A percentile compares a stretch with the other conserved stretches of the same genome.
Conservation (phyloP, 768 basidiomycete species). For the Suillus discolor region DNA sequence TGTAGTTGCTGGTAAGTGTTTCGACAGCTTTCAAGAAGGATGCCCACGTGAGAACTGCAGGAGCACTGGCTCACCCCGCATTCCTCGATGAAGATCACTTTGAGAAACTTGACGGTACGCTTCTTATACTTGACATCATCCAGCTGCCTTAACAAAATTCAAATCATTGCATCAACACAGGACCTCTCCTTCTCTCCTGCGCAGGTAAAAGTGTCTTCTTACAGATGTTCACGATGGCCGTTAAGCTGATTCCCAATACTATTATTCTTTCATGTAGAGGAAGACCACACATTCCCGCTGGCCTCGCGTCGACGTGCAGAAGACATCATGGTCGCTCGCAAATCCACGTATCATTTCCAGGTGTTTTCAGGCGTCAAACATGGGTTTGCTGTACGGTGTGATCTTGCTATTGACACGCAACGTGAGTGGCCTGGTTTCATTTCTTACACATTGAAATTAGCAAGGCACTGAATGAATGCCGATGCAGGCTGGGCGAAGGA, state of each 20-base stretch:
- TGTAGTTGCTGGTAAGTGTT: constrained; percentile 44
- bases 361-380: constrained; percentile 48
- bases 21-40: not conserved
- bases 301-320: constrained; percentile 55
- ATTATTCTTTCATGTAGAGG: constrained; percentile 38
- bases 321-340: constrained; percentile 50
- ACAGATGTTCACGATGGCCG: not conserved
- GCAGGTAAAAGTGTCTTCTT: constrained; percentile 17
- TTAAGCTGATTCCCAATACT: not conserved
- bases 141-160: not conserved
- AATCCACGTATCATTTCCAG: constrained; percentile 54
- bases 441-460: not conserved
- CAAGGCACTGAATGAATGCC: not conserved
- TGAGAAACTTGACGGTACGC: constrained; percentile 45
- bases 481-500: constrained; percentile 59
- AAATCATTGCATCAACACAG: constrained; percentile 3
- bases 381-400: constrained; percentile 23
- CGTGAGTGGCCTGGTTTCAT: constrained; percentile 16
- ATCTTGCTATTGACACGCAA: constrained; percentile 19
- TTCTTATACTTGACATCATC: too few species aligned
- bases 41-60: constrained; percentile 17
- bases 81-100: constrained; percentile 56
- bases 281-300: constrained; percentile 50
- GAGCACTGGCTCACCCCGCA: constrained; percentile 56
- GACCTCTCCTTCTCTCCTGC: constrained; percentile 25